Percentiles rank a stretch among this genome's conserved stretches.
Evolutionary conservation across 129 eudicot genomes (phyloP).

Genomic region (Pulicaria dysenterica): DNA sequence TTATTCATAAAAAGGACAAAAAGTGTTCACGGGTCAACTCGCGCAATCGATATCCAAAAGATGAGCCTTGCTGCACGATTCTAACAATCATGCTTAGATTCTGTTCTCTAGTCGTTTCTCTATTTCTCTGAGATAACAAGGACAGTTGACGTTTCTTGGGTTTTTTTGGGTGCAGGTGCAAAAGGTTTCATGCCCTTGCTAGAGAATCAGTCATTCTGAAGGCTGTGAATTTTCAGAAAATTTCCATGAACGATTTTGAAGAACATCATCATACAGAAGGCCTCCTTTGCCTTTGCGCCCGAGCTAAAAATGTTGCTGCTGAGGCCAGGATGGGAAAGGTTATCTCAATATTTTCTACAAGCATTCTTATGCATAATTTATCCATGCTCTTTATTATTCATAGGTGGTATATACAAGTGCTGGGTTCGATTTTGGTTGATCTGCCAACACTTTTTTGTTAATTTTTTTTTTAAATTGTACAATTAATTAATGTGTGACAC

Average conservation of each 20-base stretch:
- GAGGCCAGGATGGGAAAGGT: conserved; percentile 30
- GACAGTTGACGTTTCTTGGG: not conserved
- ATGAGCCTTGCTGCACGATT: not conserved
- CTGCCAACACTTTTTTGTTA: too few species aligned
- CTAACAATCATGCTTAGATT: not conserved
- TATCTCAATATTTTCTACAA: not conserved
- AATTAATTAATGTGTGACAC: too few species aligned
- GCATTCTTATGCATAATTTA: not conserved
- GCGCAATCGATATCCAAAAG: not conserved
- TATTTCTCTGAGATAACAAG: not conserved
- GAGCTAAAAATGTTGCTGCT: conserved; percentile 25
- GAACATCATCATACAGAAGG: not conserved
- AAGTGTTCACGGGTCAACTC: not conserved
- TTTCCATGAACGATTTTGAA: not conserved
- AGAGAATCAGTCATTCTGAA: not conserved
- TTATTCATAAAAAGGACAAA: not conserved
- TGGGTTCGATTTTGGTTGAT: too few species aligned
- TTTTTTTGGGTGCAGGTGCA: conserved; percentile 20
- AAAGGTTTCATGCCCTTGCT: not conserved
- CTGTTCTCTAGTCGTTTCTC: not conserved
- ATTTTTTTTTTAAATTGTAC: too few species aligned
- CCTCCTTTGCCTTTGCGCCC: conserved; percentile 27
- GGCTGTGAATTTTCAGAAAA: conserved; percentile 9
- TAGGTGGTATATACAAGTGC: too few species aligned
- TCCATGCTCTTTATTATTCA: not conserved